phyloP scores from a whole-genome alignment of 306 rosid genomes.

The apple (Malus domestica) region DNA sequence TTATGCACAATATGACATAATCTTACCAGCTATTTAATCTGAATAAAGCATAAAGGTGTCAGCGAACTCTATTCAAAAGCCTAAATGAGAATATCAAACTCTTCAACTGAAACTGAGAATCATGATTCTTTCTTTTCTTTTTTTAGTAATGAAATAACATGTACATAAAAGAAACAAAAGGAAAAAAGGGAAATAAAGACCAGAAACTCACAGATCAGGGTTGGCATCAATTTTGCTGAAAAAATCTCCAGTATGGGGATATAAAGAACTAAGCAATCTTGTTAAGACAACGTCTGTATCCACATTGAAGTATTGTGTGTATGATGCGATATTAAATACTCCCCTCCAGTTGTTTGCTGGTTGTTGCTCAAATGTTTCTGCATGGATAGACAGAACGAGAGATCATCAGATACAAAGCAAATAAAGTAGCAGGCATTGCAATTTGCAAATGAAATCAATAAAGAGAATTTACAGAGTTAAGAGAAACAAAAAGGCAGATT shows the following conservation, averaged over 20 bases:
- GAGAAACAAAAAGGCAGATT: neutral
- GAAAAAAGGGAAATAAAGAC: neutral
- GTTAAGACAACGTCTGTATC: slow-evolving; percentile 75
- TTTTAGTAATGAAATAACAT: neutral
- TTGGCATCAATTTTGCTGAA: slow-evolving; percentile 86
- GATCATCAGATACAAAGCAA: neutral
- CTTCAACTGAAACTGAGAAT: neutral
- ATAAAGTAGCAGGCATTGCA: neutral
- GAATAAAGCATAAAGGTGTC: neutral
- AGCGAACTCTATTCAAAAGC: neutral
- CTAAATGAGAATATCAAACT: neutral
- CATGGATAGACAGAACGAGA: slow-evolving; percentile 19
- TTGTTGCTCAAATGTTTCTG: slow-evolving; percentile 85
- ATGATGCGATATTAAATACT: slow-evolving; percentile 68
- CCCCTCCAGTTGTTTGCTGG: slow-evolving; percentile 89
- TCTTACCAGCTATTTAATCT: neutral
- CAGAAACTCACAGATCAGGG: slow-evolving; percentile 83
- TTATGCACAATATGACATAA: neutral
- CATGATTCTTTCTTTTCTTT: neutral
- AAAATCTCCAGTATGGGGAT: slow-evolving; percentile 81
- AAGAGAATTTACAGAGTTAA: neutral
- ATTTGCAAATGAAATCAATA: neutral
- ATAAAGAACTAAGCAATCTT: slow-evolving; percentile 74
- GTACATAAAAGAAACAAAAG: neutral
- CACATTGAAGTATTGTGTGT: slow-evolving; percentile 79